Evolutionary conservation across 257 asterid genomes (phyloP).

Genomic region (Phtheirospermum japonicum): DNA sequence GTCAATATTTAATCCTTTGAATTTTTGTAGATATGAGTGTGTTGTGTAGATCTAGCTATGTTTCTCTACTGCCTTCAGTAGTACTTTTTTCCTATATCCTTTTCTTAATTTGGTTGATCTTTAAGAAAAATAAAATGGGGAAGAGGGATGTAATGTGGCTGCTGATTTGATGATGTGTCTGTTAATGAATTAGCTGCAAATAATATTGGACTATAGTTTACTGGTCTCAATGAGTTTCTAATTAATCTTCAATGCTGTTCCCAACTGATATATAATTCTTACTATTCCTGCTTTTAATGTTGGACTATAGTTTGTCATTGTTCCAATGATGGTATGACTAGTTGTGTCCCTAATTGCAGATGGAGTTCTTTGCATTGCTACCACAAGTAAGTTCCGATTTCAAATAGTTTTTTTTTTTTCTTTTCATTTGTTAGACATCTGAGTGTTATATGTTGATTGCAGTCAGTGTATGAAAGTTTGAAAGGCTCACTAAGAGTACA

Average conservation of each 20-base stretch:
- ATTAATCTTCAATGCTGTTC: slow-evolving; percentile 6
- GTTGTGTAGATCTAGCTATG: slow-evolving; percentile 14
- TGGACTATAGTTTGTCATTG: not conserved
- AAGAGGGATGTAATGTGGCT: slow-evolving; percentile 19
- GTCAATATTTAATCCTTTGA: slow-evolving; percentile 14
- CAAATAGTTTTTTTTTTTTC: slow-evolving; percentile 1
- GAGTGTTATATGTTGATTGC: slow-evolving; percentile 10
- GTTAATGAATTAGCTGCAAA: not conserved
- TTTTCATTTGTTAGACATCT: not conserved
- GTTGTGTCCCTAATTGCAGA: slow-evolving; percentile 46
- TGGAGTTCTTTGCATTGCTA: slow-evolving; percentile 60
- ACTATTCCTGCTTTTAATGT: slow-evolving; percentile 16
- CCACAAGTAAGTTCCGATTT: slow-evolving; percentile 62
- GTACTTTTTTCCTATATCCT: slow-evolving; percentile 17
- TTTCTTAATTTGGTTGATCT: slow-evolving; percentile 6
- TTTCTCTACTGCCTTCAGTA: slow-evolving; percentile 9
- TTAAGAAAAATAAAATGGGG: slow-evolving; percentile 7
- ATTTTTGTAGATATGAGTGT: not conserved
- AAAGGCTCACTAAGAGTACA: slow-evolving; percentile 8
- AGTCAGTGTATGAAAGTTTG: not conserved
- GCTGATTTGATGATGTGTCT: slow-evolving; percentile 18
- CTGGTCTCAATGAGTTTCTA: not conserved
- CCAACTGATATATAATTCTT: slow-evolving; percentile 15
- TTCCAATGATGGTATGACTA: slow-evolving; percentile 28
- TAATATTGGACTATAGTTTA: not conserved